A percentile compares a stretch with the other conserved stretches of the same genome.
These are phyloP conservation scores for Didymella lethalis DNA, from an alignment of 2,329 filamentous ascomycete genomes.

Conservation along the genomic window DNA sequence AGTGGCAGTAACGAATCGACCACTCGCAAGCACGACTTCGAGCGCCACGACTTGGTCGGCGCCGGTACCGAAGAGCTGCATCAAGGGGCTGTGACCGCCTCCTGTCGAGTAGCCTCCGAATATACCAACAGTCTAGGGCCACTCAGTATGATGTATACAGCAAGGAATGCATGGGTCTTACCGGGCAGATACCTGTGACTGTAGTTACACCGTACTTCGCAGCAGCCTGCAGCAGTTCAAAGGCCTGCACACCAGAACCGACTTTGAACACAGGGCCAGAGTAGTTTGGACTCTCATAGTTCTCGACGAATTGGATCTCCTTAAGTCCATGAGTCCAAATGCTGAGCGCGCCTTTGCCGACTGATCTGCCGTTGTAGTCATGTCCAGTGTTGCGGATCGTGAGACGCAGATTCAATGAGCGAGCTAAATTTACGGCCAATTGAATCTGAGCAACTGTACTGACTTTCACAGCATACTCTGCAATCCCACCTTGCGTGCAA, in stretches of 20 bases:
- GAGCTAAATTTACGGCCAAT: slow-evolving; percentile 45
- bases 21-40: slow-evolving; percentile 44
- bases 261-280: slow-evolving; percentile 42
- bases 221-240: slow-evolving; percentile 41
- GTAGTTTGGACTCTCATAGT: slow-evolving; percentile 39
- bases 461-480: slow-evolving; percentile 40
- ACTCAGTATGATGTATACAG: not conserved
- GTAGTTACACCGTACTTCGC: slow-evolving; percentile 42
- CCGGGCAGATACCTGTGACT: slow-evolving; percentile 49
- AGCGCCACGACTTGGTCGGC: slow-evolving; percentile 49
- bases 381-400: slow-evolving; percentile 46
- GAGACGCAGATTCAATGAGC: slow-evolving; percentile 42
- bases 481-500: slow-evolving; percentile 43
- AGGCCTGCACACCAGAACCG: slow-evolving; percentile 44
- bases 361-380: slow-evolving; percentile 42
- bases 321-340: slow-evolving; percentile 45
- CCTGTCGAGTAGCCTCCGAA: slow-evolving; percentile 53
- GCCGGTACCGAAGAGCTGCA: slow-evolving; percentile 54
- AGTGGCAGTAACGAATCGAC: slow-evolving; percentile 37
- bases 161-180: not conserved
- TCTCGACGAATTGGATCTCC: slow-evolving; percentile 37
- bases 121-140: slow-evolving; percentile 58
- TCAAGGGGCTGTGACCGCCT: slow-evolving; percentile 64
- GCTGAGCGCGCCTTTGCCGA: slow-evolving; percentile 39
- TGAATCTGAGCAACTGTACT: slow-evolving; percentile 45